These are phyloP conservation scores for Helianthus annuus DNA, from an alignment of 129 eudicot species.

Conservation along the genomic window HanXRQr2.0-SUNRISE NC_035440.2:138207815-138208314, in stretches of 20 bases:
- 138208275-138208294: too few relatives aligned
- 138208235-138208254: not conserved
- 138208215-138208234: not conserved
- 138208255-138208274: not conserved
- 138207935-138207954: slow-evolving; percentile 96
- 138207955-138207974: not conserved
- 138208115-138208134: not conserved
- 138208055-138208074: not conserved
- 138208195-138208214: not conserved
- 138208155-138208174: not conserved
- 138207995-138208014: not conserved
- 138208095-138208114: not conserved
- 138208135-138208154: not conserved
- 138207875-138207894: slow-evolving; percentile 95
- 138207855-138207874: slow-evolving; percentile 78
- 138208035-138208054: not conserved
- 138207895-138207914: slow-evolving; percentile 94
- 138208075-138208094: not conserved
- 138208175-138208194: not conserved
- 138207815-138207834: slow-evolving; percentile 99
- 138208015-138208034: slow-evolving; percentile 3
- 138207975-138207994: not conserved
- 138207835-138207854: slow-evolving; percentile 78
- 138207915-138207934: slow-evolving; percentile 91
- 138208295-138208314: too few relatives aligned